Evolutionary conservation across 2,329 filamentous ascomycete species (phyloP).

Genomic region (Diaporthe caulivora): DNA sequence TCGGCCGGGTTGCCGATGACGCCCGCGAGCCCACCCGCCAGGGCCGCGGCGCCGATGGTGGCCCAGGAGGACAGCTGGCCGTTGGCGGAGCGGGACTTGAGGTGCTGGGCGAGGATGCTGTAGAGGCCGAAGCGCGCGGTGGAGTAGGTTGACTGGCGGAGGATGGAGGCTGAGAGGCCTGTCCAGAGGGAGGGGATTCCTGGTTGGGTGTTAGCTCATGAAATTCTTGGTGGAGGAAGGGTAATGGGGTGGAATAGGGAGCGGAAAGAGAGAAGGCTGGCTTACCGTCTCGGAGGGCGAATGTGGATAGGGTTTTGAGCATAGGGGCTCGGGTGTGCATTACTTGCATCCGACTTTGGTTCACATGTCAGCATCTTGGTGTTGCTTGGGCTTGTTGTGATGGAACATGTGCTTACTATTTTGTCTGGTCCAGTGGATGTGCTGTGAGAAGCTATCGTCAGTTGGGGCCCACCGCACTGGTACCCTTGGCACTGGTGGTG

Average conservation of each 20-base stretch:
- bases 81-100: slow-evolving; percentile 35
- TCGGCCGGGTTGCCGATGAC: slow-evolving; percentile 61
- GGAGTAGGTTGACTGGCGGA: slow-evolving; percentile 59
- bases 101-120: slow-evolving; percentile 49
- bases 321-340: slow-evolving; percentile 55
- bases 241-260: too few species aligned
- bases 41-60: slow-evolving; percentile 55
- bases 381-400: neutral
- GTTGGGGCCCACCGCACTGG: neutral
- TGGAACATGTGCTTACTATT: slow-evolving; percentile 51
- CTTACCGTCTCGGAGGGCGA: slow-evolving; percentile 55
- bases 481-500: neutral
- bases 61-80: slow-evolving; percentile 48
- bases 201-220: slow-evolving; percentile 36
- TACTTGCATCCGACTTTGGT: slow-evolving; percentile 57
- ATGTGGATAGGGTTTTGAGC: slow-evolving; percentile 53
- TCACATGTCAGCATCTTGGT: neutral
- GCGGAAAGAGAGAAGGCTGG: neutral
- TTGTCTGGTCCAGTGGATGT: slow-evolving; percentile 59
- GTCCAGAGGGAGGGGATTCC: slow-evolving; percentile 57
- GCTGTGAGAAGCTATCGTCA: slow-evolving; percentile 46
- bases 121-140: slow-evolving; percentile 59
- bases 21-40: slow-evolving; percentile 57
- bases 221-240: neutral
- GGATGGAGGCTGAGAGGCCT: slow-evolving; percentile 57